Evolutionary conservation across 228 moss, liverwort and hornwort species (phyloP), one percentile per base, ranked within the genome.

Genomic region (Sphagnum fallax): DNA sequence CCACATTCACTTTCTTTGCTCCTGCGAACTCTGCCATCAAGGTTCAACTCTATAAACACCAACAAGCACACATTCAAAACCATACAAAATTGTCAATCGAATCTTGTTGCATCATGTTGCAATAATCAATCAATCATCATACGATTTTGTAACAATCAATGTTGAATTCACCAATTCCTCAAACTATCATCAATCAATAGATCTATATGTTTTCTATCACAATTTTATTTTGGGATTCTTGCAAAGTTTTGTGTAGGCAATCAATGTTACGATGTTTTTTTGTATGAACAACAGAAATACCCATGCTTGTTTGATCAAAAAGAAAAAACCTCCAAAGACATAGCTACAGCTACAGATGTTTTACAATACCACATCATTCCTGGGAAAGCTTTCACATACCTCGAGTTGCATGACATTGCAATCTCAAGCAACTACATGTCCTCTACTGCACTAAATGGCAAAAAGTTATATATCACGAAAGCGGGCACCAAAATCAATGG

Each of bases 291-390:
- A 75, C 79, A 83, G 76, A 79, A 83, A 76, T 83, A 79, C 4
- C 74, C 74, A 2, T 83, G 83, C 6, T 14, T 83, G 2, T 76
- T 83, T 49, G 32, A 32, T 32, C 32, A 32, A 32, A 68, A 63
- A 0, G 74, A 68, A 12, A 51, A 64, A 1, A 67, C 9, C 4
- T 69, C 74, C n/a, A 6, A 68, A 49, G 61, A 62, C 69, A 76
- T 66, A 63, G 60, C 71, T 0, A 74, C 79, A n/a, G 83, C 67
- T 0, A 79, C 66, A 0, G 76, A 14, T 11, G 79, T 83, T 16
- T 52, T 83, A 62, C 79, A 76, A 47, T 79, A 79, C 53, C 83
- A 83, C 10, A 83, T 83, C 63, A 66, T 83, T n/a, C 83, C 74
- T 0, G 74, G 79, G 0, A 79, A 72, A 52, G 72, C 5, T 0